phyloP scores from a whole-genome alignment of 352 stramenopile species.

The Globisporangium orthogonon region DNA sequence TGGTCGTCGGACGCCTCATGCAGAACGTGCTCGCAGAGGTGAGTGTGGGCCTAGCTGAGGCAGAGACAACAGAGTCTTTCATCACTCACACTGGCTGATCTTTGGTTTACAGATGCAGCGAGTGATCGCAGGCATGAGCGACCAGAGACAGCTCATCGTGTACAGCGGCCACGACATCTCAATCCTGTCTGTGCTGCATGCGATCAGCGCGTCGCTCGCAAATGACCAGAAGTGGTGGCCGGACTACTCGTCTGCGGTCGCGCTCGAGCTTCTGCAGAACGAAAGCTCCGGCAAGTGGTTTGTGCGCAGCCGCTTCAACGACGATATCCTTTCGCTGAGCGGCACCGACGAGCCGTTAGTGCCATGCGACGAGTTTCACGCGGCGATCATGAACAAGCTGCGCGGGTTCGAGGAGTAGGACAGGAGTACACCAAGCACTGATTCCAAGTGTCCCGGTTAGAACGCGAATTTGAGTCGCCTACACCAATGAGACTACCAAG shows the following conservation, averaged over 20 bases:
- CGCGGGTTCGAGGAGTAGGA: slow-evolving; percentile 1
- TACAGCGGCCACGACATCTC: slow-evolving; percentile 84
- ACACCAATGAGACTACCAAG: too few relatives aligned
- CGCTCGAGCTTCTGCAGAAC: slow-evolving; percentile 69
- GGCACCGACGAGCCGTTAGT: slow-evolving; percentile 14
- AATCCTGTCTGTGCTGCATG: slow-evolving; percentile 69
- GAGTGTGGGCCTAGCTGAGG: not conserved
- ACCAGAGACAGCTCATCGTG: slow-evolving; percentile 52
- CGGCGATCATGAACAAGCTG: slow-evolving; percentile 28
- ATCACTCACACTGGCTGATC: not conserved
- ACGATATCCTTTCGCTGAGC: slow-evolving; percentile 24
- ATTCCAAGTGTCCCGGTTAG: too few relatives aligned
- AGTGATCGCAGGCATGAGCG: slow-evolving; percentile 18
- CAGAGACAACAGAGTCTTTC: too few relatives aligned
- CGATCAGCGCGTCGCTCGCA: slow-evolving; percentile 35
- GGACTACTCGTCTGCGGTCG: slow-evolving; percentile 57
- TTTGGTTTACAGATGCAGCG: slow-evolving; percentile 33
- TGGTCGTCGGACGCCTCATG: slow-evolving; percentile 58
- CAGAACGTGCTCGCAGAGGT: slow-evolving; percentile 52
- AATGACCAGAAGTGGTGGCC: slow-evolving; percentile 61
- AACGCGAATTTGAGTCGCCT: too few relatives aligned
- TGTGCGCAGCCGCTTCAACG: slow-evolving; percentile 50
- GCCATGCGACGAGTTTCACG: slow-evolving; percentile 31
- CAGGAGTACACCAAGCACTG: too few relatives aligned
- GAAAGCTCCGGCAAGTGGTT: slow-evolving; percentile 38